These are phyloP conservation scores for Pseudisothecium myosuroides DNA, from an alignment of 225 moss, liverwort and hornwort genomes.

Conservation along the genomic window DNA sequence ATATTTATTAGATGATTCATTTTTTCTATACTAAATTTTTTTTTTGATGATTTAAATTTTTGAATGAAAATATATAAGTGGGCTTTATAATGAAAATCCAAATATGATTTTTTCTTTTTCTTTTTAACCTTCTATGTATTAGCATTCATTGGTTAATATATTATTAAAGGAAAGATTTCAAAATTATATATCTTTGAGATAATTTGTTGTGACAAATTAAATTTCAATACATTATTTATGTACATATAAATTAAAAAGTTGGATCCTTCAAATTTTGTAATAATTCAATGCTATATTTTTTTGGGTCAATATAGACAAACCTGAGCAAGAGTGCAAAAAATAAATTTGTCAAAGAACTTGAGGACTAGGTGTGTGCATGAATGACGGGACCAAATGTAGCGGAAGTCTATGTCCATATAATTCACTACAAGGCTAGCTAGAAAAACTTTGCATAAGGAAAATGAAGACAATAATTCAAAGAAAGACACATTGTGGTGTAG, in stretches of 20 bases:
- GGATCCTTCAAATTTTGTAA: not conserved
- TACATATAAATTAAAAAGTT: not conserved
- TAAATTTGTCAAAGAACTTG: not conserved
- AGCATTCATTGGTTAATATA: not conserved
- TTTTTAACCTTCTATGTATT: too few relatives aligned
- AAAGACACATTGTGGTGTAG: too few relatives aligned
- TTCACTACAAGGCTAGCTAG: too few relatives aligned
- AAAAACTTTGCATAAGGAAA: too few relatives aligned
- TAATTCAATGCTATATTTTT: not conserved
- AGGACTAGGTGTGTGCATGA: too few relatives aligned
- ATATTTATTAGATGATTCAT: not conserved
- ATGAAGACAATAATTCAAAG: too few relatives aligned
- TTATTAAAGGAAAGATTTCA: not conserved
- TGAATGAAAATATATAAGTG: not conserved
- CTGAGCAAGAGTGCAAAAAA: not conserved
- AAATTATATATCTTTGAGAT: not conserved
- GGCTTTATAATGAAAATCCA: not conserved
- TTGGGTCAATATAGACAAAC: not conserved
- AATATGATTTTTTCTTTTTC: too few relatives aligned
- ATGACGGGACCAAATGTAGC: too few relatives aligned
- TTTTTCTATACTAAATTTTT: not conserved
- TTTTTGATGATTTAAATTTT: not conserved
- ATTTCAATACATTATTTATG: not conserved
- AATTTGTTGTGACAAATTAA: not conserved
- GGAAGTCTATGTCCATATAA: too few relatives aligned